A percentile compares a stretch with the other conserved stretches of the same genome.
phyloP scores from a whole-genome alignment of 257 asterid genomes.

The Jaltomata sinuosa region DNA sequence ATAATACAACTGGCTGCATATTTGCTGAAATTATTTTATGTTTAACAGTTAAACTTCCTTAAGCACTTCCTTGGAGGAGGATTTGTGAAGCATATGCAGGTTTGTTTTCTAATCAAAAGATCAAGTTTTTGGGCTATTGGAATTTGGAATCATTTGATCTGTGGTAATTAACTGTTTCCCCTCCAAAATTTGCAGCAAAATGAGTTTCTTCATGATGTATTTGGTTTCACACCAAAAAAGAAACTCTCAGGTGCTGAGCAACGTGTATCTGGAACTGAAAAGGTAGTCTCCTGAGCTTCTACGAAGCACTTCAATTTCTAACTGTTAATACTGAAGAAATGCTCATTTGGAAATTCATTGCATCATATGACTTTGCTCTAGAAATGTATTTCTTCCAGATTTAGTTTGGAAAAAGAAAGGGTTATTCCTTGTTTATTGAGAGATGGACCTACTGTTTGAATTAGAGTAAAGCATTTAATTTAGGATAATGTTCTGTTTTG shows the following conservation, averaged over 20 bases:
- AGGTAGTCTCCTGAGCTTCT: slow-evolving; percentile 32
- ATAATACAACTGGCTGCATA: not conserved
- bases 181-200: slow-evolving; percentile 45
- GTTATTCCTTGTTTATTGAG: not conserved
- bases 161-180: not conserved
- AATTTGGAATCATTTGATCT: not conserved
- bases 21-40: not conserved
- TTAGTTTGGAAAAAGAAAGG: not conserved
- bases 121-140: not conserved
- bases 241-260: slow-evolving; percentile 34
- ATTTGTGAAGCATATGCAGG: slow-evolving; percentile 97
- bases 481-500: not conserved
- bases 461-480: not conserved
- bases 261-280: slow-evolving; percentile 49
- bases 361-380: not conserved
- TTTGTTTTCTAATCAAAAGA: slow-evolving; percentile 5
- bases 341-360: not conserved
- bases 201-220: slow-evolving; percentile 83
- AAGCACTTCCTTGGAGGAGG: slow-evolving; percentile 98
- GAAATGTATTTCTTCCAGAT: not conserved
- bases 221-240: slow-evolving; percentile 65
- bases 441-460: not conserved
- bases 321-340: not conserved
- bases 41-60: slow-evolving; percentile 65
- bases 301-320: not conserved